A percentile compares a stretch with the other conserved stretches of the same genome.
phyloP scores from a whole-genome alignment of 2,329 filamentous ascomycete genomes.

The Pseudocercospora macadamiae region DNA sequence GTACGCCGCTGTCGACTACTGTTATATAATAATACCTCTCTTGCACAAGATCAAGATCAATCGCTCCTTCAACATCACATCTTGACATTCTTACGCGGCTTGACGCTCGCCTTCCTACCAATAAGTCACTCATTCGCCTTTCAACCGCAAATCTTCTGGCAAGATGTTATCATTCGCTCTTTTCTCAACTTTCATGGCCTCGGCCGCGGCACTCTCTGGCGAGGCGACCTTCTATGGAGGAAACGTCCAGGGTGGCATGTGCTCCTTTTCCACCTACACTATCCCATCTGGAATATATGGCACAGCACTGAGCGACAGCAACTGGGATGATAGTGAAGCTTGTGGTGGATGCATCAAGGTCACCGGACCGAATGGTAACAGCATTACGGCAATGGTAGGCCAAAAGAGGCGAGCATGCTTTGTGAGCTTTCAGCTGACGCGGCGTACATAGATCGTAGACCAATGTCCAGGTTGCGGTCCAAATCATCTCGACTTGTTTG shows the following conservation, averaged over 20 bases:
- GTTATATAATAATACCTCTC: background rate
- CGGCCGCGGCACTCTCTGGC: slow-evolving; percentile 25
- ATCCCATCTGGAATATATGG: slow-evolving; percentile 63
- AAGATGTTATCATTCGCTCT: slow-evolving; percentile 20
- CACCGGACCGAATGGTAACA: slow-evolving; percentile 56
- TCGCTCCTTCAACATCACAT: background rate
- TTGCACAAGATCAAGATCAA: background rate
- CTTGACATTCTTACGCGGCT: background rate
- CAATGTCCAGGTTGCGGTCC: slow-evolving; percentile 59
- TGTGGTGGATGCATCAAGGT: slow-evolving; percentile 67
- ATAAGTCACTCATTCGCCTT: background rate
- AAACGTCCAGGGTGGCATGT: slow-evolving; percentile 57
- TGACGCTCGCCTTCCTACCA: background rate
- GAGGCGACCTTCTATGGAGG: slow-evolving; percentile 34
- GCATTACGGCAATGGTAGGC: slow-evolving; percentile 65
- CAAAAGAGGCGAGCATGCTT: background rate
- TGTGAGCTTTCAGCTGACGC: slow-evolving; percentile 3
- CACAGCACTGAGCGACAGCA: slow-evolving; percentile 62
- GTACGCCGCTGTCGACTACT: background rate
- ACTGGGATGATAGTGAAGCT: slow-evolving; percentile 59
- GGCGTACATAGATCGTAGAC: slow-evolving; percentile 55
- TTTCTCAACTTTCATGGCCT: slow-evolving; percentile 24
- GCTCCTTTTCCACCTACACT: slow-evolving; percentile 66
- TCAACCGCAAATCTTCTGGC: background rate
- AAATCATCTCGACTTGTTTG: slow-evolving; percentile 61